Conservation (phyloP, 2,329 filamentous ascomycete genomes). For the Scopulariopsis brevicaulis region DNA sequence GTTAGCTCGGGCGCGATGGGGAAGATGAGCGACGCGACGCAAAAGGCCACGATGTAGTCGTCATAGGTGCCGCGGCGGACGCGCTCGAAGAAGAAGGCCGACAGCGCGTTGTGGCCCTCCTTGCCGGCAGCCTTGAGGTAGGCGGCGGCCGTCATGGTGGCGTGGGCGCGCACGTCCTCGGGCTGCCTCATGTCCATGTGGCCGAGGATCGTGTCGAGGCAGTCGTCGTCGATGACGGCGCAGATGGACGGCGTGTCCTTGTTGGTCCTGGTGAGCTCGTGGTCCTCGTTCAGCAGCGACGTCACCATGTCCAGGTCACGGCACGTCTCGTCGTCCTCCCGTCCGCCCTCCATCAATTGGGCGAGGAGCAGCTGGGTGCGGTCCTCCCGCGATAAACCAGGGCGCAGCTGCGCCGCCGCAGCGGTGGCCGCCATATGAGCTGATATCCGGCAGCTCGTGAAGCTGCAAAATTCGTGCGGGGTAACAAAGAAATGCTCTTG, state of each 20-base stretch:
- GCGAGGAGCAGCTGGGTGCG: slow-evolving; percentile 71
- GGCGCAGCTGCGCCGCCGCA: slow-evolving; percentile 17
- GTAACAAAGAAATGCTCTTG: background rate
- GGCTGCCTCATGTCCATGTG: slow-evolving; percentile 78
- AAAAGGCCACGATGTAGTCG: slow-evolving; percentile 84
- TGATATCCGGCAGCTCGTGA: background rate
- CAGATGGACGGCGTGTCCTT: slow-evolving; percentile 36
- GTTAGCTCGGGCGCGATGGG: slow-evolving; percentile 70
- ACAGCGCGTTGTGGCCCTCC: slow-evolving; percentile 57
- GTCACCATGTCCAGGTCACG: slow-evolving; percentile 46
- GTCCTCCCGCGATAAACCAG: slow-evolving; percentile 34
- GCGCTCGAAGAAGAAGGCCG: slow-evolving; percentile 62
- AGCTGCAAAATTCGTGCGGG: background rate
- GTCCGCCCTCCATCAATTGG: slow-evolving; percentile 79
- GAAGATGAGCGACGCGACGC: slow-evolving; percentile 80
- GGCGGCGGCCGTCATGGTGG: slow-evolving; percentile 70
- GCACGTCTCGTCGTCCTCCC: slow-evolving; percentile 66
- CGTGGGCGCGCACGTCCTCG: slow-evolving; percentile 64
- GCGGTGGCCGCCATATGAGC: slow-evolving; percentile 17
- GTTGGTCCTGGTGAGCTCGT: slow-evolving; percentile 28
- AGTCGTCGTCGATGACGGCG: slow-evolving; percentile 58
- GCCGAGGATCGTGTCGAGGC: slow-evolving; percentile 74
- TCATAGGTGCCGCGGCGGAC: slow-evolving; percentile 70
- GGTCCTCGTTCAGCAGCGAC: slow-evolving; percentile 46
- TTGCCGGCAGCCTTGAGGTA: slow-evolving; percentile 70